Evolutionary conservation across 23 red algal genomes (phyloP).

Genomic region (Pyropia yezoensis): DNA sequence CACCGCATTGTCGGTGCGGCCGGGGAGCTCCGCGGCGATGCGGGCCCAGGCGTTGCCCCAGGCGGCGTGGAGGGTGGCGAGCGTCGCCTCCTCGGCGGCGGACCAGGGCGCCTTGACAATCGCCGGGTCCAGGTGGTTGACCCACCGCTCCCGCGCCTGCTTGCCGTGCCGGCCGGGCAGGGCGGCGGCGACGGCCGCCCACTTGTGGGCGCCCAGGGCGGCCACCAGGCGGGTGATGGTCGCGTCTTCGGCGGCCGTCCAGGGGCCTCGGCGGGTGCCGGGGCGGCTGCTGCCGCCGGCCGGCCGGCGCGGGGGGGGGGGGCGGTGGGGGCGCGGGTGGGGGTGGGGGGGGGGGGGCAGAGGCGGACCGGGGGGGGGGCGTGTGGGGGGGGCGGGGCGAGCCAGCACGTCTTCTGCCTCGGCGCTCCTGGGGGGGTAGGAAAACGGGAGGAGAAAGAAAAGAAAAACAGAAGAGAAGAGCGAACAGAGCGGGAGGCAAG

Average conservation of each 20-base stretch:
- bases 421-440: too few species aligned
- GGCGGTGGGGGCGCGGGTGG: too few species aligned
- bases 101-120: conserved; percentile 93
- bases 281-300: too few species aligned
- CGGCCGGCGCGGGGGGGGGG: too few species aligned
- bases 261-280: conserved; percentile 75
- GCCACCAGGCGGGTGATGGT: conserved; percentile 47
- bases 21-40: conserved; percentile 87
- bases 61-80: conserved; percentile 50
- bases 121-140: conserved; percentile 85
- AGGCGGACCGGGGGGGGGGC: too few species aligned
- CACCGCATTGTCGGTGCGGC: conserved; percentile 92
- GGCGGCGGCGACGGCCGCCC: conserved; percentile 80
- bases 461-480: too few species aligned
- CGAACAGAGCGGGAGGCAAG: too few species aligned
- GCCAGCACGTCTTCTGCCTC: too few species aligned
- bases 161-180: conserved; percentile 91
- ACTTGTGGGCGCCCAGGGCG: conserved; percentile 63
- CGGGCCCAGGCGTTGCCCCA: conserved; percentile 94
- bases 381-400: too few species aligned
- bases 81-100: conserved; percentile 70
- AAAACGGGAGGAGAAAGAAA: too few species aligned
- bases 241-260: conserved; percentile 81
- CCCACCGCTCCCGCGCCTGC: conserved; percentile 95
- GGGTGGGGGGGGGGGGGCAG: too few species aligned